Base-by-base conservation (phyloP, 139 green algal species). In the Mesostigma viride region DNA sequence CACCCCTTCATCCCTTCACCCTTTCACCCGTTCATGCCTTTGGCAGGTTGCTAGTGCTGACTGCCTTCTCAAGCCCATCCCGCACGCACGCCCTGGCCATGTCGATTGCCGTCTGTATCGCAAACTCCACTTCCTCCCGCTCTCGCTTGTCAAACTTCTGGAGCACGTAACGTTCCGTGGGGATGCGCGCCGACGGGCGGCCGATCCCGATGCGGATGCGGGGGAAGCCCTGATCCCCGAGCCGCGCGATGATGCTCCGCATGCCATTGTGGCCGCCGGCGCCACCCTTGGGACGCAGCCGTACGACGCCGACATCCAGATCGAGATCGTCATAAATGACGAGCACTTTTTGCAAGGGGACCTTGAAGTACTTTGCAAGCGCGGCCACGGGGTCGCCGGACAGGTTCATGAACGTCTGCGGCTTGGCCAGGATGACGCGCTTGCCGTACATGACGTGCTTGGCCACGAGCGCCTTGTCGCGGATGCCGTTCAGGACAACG, bases 241-340 rank as follows among this genome's bases (percentile, higher is more conserved):
- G 57, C 35, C 84, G 73, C 46, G 89, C 70, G 2, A 87, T 85
- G 64, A 96, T 92, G 76, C 75, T 89, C 35, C 86, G 79, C 74
- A 96, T 87, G 35, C 69, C 91, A 72, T 97, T 97, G 80, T 97
- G 91, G 1, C 91, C 91, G 4, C 90, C 91, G 74, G 94, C 86
- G 0, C 89, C 88, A 2, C 90, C 91, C 47, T 86, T 88, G 20
- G 67, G 60, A 6, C 83, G 72, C 60, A 97, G 70, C 40, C 82
- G 74, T 35, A 91, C 74, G 22, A 64, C 64, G 0, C 70, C 88
- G 0, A 73, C 57, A 31, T 76, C 64, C 17, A 79, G 58, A 68
- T 94, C 88, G 5, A 97, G 72, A 75, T 97, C 91, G 65, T 97
- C 91, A 40, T 86, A 86, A 1, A 96, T 67, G 26, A 73, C 62